Conservation (phyloP, 1,284 basidiomycete genomes). For the Singerocomus rubriflavus region DNA sequence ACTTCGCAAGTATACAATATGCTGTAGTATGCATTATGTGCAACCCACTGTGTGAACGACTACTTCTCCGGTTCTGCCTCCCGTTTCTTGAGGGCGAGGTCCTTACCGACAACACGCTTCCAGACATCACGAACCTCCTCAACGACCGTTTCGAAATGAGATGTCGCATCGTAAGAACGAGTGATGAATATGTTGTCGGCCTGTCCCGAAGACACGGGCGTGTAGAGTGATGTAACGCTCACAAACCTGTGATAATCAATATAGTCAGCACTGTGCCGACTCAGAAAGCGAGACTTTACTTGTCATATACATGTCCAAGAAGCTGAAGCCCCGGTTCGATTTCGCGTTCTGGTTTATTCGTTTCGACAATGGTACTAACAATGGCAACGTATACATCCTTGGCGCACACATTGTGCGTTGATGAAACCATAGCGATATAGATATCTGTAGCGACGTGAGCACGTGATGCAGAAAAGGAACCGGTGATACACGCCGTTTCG, state of each 20-base stretch:
- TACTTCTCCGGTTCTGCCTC: constrained; percentile 67
- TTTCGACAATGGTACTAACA: constrained; percentile 98
- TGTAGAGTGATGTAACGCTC: constrained; percentile 85
- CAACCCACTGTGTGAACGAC: constrained; percentile 15
- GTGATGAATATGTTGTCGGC: constrained; percentile 95
- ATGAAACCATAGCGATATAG: constrained; percentile 96
- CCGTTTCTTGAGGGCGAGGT: constrained; percentile 81
- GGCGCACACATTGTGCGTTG: constrained; percentile 96
- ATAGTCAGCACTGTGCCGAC: constrained; percentile 3
- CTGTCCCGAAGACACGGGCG: constrained; percentile 79
- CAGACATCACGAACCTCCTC: constrained; percentile 94
- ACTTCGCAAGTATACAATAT: constrained; percentile 15
- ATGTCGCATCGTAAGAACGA: constrained; percentile 96
- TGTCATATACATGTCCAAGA: constrained; percentile 92
- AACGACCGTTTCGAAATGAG: constrained; percentile 97
- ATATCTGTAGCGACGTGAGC: constrained; percentile 65
- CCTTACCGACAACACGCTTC: constrained; percentile 76
- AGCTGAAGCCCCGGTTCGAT: constrained; percentile 89
- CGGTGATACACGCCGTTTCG: constrained; percentile 75
- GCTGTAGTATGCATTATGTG: constrained; percentile 9
- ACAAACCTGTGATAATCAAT: constrained; percentile 69
- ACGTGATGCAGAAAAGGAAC: constrained; percentile 5
- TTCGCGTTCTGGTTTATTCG: constrained; percentile 89
- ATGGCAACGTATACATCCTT: constrained; percentile 95
- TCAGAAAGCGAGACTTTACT: constrained; percentile 48